Base-by-base conservation (phyloP, 1,284 basidiomycete genomes). In the Hypsizygus ulmarius region DNA sequence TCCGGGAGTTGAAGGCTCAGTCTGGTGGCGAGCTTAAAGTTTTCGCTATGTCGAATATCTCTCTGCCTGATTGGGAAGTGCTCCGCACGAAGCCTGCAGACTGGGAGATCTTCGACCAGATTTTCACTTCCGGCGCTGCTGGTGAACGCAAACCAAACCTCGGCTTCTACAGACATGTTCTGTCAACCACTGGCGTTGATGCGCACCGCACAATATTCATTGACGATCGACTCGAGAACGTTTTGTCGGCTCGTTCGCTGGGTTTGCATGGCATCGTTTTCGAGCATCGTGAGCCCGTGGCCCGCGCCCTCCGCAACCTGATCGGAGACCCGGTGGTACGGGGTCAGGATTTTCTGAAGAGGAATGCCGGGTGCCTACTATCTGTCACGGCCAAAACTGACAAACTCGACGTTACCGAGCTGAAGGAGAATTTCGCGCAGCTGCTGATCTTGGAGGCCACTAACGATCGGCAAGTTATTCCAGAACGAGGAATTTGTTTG, bases 31-130 rank as follows among this genome's bases (percentile, higher is more conserved):
- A 60, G 14, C 62, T 78, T 5, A 67, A 61, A 21, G 68, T 81
- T 19, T 78, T 74, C 45, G 78, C 79, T 28, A 79, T 81, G 75
- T 79, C 78, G 21, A 82, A 82, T 59, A 81, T 82, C 36, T 80
- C 79, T 15, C 56, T 64, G 1, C 74, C 76, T n/a, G 79, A 81
- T 54, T 80, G 72, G 54, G 65, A 66, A 27, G 66, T 73, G 5
- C 64, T 79, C 9, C 69, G 65, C 19, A 70, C 66, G 12, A 78
- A 72, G 49, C 63, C 68, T 3, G 71, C 68, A 3, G 73, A 81
- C 46, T 81, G 78, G 78, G 61, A 64, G 1, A 66, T 81, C 33
- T 82, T 82, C 55, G 78, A 82, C 51, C 55, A 64, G 25, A 64
- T 80, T 16, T 81, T 78, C 58, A 75, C 75, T 2, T 81, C 78